Conservation (phyloP, 257 asterid genomes). For the Pogostemon cablin region DNA sequence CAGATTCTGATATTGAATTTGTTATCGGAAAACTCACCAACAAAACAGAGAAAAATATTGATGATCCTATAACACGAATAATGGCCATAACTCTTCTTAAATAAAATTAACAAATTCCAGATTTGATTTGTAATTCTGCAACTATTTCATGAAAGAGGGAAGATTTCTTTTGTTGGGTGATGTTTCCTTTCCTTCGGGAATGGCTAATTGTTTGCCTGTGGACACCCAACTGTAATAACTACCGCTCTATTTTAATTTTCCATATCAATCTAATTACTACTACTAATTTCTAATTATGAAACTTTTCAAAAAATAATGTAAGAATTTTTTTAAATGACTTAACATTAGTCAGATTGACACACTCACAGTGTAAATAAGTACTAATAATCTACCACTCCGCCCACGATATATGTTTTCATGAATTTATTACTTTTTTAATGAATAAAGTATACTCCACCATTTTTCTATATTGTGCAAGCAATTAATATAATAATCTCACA, state of each 20-base stretch:
- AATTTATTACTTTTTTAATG: no score
- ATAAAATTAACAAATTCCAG: no score
- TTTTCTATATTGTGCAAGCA: no score
- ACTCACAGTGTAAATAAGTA: no score
- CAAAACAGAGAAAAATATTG: slow-evolving; percentile 34
- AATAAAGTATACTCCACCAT: no score
- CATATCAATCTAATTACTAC: slow-evolving; percentile 2
- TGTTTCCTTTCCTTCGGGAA: slow-evolving; percentile 24
- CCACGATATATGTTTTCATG: no score
- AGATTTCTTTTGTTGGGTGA: slow-evolving; percentile 16
- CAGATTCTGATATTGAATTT: slow-evolving; percentile 50
- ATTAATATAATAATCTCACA: no score
- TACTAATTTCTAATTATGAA: slow-evolving; percentile 10
- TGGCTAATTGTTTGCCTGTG: slow-evolving; percentile 32
- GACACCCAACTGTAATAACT: slow-evolving; percentile 44
- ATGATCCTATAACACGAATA: slow-evolving; percentile 39
- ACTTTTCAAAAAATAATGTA: no score
- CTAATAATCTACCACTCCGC: no score
- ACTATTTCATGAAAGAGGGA: slow-evolving; percentile 16
- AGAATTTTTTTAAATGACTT: no score
- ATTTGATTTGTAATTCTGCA: no score
- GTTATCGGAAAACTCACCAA: slow-evolving; percentile 34
- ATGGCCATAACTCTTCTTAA: slow-evolving; percentile 48
- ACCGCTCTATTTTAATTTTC: slow-evolving; percentile 21
- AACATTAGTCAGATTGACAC: no score